These are phyloP conservation scores for Tuber brumale DNA, from an alignment of 495 filamentous ascomycete genomes.

Conservation along the genomic window DNA sequence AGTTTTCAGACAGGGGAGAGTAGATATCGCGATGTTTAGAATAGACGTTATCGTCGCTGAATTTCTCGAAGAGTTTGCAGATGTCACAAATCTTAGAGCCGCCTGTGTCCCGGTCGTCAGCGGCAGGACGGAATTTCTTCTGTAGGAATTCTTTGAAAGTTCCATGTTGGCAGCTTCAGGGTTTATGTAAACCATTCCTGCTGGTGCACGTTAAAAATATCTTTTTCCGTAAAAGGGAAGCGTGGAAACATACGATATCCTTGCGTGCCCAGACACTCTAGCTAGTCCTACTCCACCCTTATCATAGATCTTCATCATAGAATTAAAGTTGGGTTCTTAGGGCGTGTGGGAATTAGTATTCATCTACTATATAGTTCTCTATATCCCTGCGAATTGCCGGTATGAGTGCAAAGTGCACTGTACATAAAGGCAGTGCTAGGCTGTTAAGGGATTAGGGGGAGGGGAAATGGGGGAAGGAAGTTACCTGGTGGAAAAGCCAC, in stretches of 20 bases:
- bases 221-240: not conserved
- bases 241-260: conserved; percentile 46
- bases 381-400: no score
- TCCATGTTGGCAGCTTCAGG: conserved; percentile 50
- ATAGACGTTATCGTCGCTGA: conserved; percentile 35
- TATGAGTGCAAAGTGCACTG: no score
- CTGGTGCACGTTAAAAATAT: conserved; percentile 6
- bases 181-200: conserved; percentile 52
- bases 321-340: no score
- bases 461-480: no score
- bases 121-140: conserved; percentile 51
- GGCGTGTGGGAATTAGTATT: no score
- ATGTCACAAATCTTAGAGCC: conserved; percentile 39
- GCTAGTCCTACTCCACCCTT: conserved; percentile 50
- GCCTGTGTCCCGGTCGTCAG: conserved; percentile 54
- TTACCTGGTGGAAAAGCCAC: no score
- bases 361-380: no score
- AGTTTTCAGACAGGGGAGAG: conserved; percentile 52
- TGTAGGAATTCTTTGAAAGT: conserved; percentile 49
- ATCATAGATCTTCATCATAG: conserved; percentile 50
- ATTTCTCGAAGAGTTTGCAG: conserved; percentile 40
- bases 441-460: no score
- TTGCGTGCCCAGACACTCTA: conserved; percentile 65
- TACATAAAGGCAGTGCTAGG: no score
- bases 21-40: conserved; percentile 45